These are phyloP conservation scores for Patellifolia procumbens DNA, from an alignment of 179 eudicot genomes.

Conservation along the genomic window DNA sequence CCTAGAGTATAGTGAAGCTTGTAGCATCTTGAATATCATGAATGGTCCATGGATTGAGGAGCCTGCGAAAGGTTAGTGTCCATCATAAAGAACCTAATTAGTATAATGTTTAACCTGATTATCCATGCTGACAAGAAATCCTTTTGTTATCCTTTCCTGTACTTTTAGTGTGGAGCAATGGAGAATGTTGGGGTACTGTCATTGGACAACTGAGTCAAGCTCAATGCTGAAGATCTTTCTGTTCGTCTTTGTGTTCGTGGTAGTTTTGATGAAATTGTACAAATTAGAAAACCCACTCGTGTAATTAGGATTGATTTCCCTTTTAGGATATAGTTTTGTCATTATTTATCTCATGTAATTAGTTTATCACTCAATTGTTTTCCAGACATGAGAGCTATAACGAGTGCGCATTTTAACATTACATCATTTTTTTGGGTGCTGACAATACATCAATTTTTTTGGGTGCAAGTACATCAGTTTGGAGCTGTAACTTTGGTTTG, in stretches of 20 bases:
- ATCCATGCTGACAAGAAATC: not conserved
- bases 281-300: not conserved
- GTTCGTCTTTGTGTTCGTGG: not conserved
- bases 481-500: no score
- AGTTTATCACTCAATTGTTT: not conserved
- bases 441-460: no score
- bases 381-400: not conserved
- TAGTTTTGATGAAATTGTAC: slow-evolving; percentile 1
- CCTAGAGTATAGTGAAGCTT: slow-evolving; percentile 81
- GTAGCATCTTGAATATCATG: slow-evolving; percentile 79
- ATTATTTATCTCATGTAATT: not conserved
- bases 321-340: not conserved
- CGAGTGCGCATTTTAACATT: not conserved
- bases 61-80: slow-evolving; percentile 64
- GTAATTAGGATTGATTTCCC: not conserved
- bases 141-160: no score
- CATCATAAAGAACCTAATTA: no score
- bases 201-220: slow-evolving; percentile 38
- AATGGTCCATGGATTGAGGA: slow-evolving; percentile 93
- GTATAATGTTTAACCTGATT: not conserved
- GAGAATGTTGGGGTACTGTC: slow-evolving; percentile 65
- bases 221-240: slow-evolving; percentile 34
- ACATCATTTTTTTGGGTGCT: no score
- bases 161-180: slow-evolving; percentile 71
- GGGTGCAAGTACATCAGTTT: no score